Evolutionary conservation across 2,329 filamentous ascomycete species (phyloP), one percentile per base, ranked within the genome.

Genomic region (Botrytis aclada): DNA sequence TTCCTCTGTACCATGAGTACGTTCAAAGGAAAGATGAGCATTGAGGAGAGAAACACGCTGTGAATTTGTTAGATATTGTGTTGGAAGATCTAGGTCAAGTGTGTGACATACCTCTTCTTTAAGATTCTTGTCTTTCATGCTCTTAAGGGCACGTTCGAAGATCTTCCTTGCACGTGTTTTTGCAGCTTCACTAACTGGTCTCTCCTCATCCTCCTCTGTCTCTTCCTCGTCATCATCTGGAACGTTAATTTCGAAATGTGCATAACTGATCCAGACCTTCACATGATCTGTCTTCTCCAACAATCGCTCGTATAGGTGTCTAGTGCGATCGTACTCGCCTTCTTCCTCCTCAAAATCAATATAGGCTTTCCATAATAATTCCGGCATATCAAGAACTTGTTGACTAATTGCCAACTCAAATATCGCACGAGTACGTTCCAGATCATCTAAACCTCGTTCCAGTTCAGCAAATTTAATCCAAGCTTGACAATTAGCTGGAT

Each of bases 271-370:
- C 96, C 96, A 99, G 74, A 99, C 96, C 86, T 98, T 99, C 86
- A 98, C 94, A 81, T 99, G 96, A 80, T 96, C 92, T n/a, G 96
- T 97, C 89, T 97, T 98, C 79, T 93, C 87, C 61, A 99, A 87
- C 20, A 99, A 87, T 12, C 95, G 89, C 84, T 98, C 95, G 83
- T 98, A 99, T 62, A 99, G 85, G 5, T 85, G 84, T 66, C 96
- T 88, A 7, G 94, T 94, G 66, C 90, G 87, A 70, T 94, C 93
- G 82, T 95, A 98, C 82, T 98, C 94, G 79, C 91, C 93, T 82
- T 97, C 94, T 79, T 97, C 94, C 81, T 98, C 95, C 83, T 99
- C 96, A 80, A 98, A 98, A 82, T 99, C 96, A 78, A 99, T 98
- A 82, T 97, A 99, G 1, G 94, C 90, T 84, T 98, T 98, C 96